phyloP scores from a whole-genome alignment of 179 eudicot species.

The Drosera spatulata region DNA sequence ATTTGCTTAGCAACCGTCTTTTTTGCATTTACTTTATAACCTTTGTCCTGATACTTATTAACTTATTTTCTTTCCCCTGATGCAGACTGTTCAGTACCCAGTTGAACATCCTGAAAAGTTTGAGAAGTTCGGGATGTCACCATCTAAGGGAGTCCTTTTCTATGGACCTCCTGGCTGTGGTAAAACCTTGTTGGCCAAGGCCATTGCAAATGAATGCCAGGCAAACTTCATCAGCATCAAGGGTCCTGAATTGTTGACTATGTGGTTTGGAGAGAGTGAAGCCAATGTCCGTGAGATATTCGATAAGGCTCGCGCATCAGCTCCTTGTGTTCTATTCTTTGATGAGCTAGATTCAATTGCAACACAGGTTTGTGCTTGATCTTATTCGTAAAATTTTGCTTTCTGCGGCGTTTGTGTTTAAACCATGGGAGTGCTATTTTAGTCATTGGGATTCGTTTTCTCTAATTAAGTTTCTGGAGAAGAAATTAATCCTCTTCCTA shows the following conservation, averaged over 20 bases:
- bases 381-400: neutral
- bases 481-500: too few relatives aligned
- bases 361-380: conserved; percentile 39
- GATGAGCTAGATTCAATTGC: conserved; percentile 88
- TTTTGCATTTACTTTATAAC: neutral
- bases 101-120: conserved; percentile 92
- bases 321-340: conserved; percentile 81
- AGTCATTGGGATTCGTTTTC: neutral
- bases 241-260: conserved; percentile 78
- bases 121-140: conserved; percentile 88
- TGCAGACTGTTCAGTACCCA: conserved; percentile 82
- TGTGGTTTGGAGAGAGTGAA: conserved; percentile 95
- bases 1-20: neutral
- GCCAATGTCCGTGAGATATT: conserved; percentile 84
- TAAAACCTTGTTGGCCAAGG: conserved; percentile 74
- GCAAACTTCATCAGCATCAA: conserved; percentile 80
- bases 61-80: neutral
- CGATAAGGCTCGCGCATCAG: conserved; percentile 76
- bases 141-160: conserved; percentile 83
- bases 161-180: conserved; percentile 94
- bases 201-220: conserved; percentile 83
- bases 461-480: neutral
- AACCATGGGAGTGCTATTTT: neutral
- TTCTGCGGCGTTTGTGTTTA: neutral
- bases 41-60: neutral